Conservation (phyloP, 2,329 filamentous ascomycete species). For the Ilyonectria robusta region DNA sequence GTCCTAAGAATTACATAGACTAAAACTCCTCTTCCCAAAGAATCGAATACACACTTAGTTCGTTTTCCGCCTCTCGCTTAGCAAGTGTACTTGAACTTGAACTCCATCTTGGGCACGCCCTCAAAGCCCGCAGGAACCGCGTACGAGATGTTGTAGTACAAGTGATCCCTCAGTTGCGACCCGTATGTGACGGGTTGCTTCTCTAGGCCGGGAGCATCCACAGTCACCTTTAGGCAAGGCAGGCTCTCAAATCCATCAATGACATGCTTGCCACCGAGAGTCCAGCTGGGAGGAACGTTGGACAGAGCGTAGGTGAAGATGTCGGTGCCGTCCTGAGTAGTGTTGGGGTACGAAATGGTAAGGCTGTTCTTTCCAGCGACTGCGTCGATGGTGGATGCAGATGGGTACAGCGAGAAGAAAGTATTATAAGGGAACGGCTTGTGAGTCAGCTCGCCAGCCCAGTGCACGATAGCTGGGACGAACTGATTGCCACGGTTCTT, state of each 20-base stretch:
- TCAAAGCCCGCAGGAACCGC: slow-evolving; percentile 57
- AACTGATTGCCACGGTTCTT: slow-evolving; percentile 57
- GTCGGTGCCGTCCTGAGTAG: slow-evolving; percentile 55
- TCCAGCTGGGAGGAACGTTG: slow-evolving; percentile 57
- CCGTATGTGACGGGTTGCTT: slow-evolving; percentile 56
- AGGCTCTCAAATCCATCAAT: slow-evolving; percentile 52
- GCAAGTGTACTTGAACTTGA: slow-evolving; percentile 52
- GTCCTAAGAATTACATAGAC: neutral
- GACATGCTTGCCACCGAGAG: slow-evolving; percentile 48
- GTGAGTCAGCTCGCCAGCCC: slow-evolving; percentile 58
- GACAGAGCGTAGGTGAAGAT: slow-evolving; percentile 58
- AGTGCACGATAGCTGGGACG: slow-evolving; percentile 62
- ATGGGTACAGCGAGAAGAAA: slow-evolving; percentile 59
- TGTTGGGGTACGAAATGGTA: slow-evolving; percentile 57
- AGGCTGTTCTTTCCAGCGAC: slow-evolving; percentile 53
- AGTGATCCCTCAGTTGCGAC: slow-evolving; percentile 55
- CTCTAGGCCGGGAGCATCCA: slow-evolving; percentile 55
- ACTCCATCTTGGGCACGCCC: slow-evolving; percentile 54
- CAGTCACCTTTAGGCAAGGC: slow-evolving; percentile 57
- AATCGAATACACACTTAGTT: neutral
- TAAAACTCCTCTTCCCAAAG: neutral
- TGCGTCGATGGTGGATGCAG: slow-evolving; percentile 58
- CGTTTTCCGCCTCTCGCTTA: slow-evolving; percentile 10
- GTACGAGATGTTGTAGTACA: slow-evolving; percentile 63
- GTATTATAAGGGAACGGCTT: slow-evolving; percentile 56